These are phyloP conservation scores for Epichloe sibirici DNA, from an alignment of 2,329 filamentous ascomycete species.

Conservation along the genomic window DNA sequence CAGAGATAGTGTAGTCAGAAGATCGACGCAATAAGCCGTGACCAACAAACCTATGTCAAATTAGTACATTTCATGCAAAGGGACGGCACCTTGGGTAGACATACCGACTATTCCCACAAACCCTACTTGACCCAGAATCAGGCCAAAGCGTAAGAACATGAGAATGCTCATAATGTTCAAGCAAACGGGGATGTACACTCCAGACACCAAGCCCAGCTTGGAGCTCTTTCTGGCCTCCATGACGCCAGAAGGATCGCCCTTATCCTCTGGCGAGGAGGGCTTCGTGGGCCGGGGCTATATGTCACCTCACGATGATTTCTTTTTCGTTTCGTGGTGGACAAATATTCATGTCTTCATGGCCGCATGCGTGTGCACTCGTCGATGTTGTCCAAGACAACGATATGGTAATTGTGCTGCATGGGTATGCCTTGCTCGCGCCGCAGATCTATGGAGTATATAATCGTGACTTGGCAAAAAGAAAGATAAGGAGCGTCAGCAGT, in stretches of 20 bases:
- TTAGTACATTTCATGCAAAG: slow-evolving; percentile 2
- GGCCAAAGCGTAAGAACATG: slow-evolving; percentile 83
- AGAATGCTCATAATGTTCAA: slow-evolving; percentile 82
- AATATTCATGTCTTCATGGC: not conserved
- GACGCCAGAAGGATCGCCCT: slow-evolving; percentile 8
- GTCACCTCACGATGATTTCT: not conserved
- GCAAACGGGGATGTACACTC: slow-evolving; percentile 79
- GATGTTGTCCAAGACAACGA: no score
- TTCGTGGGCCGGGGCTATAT: not conserved
- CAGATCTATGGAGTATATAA: no score
- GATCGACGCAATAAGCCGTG: slow-evolving; percentile 65
- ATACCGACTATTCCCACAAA: slow-evolving; percentile 67
- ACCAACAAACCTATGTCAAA: slow-evolving; percentile 49
- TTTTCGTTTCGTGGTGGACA: no score
- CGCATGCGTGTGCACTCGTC: not conserved
- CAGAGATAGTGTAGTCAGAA: slow-evolving; percentile 75
- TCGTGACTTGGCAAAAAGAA: no score
- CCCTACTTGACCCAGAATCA: slow-evolving; percentile 70
- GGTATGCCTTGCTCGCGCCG: no score
- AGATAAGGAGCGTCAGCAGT: no score
- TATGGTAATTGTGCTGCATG: no score
- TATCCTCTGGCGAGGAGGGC: slow-evolving; percentile 8
- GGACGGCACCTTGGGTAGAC: slow-evolving; percentile 1
- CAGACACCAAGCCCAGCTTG: slow-evolving; percentile 66
- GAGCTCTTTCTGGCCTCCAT: slow-evolving; percentile 29